Evolutionary conservation across 2,329 filamentous ascomycete species (phyloP).

Genomic region (Fusarium chuoi): DNA sequence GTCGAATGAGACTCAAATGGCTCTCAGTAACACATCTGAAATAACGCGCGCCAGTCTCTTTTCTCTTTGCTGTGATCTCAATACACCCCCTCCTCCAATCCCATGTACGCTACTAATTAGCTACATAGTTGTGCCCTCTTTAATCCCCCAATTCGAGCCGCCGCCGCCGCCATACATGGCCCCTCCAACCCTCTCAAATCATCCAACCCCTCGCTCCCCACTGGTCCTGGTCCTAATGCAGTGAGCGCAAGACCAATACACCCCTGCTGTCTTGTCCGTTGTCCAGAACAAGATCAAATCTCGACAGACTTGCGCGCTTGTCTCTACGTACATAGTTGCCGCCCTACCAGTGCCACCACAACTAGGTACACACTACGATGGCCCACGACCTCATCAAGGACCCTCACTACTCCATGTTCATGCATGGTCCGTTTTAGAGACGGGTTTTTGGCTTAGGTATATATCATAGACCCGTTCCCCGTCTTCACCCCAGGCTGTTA

Average conservation of each 20-base stretch:
- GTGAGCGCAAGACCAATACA: slow-evolving; percentile 43
- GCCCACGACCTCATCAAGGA: slow-evolving; percentile 43
- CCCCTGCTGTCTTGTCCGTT: slow-evolving; percentile 44
- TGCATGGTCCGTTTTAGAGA: slow-evolving; percentile 49
- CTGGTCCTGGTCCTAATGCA: slow-evolving; percentile 45
- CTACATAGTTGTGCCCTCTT: slow-evolving; percentile 42
- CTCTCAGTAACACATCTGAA: slow-evolving; percentile 38
- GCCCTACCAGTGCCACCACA: slow-evolving; percentile 43
- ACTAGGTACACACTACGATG: slow-evolving; percentile 40
- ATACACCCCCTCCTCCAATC: slow-evolving; percentile 43
- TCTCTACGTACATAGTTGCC: slow-evolving; percentile 41
- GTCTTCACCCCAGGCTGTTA: slow-evolving; percentile 44
- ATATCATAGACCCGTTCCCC: slow-evolving; percentile 59
- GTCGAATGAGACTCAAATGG: slow-evolving; percentile 39
- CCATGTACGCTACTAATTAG: slow-evolving; percentile 39
- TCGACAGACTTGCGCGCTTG: slow-evolving; percentile 45
- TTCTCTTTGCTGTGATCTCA: slow-evolving; percentile 33
- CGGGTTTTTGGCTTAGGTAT: slow-evolving; percentile 50
- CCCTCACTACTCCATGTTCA: slow-evolving; percentile 53
- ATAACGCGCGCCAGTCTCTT: slow-evolving; percentile 38
- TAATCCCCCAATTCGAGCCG: slow-evolving; percentile 46
- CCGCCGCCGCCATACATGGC: slow-evolving; percentile 45
- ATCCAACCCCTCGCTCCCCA: slow-evolving; percentile 47
- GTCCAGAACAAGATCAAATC: slow-evolving; percentile 47
- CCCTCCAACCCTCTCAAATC: slow-evolving; percentile 41